These are phyloP conservation scores for Venturia nashicola DNA, from an alignment of 2,329 filamentous ascomycete genomes.

Conservation along the genomic window DNA sequence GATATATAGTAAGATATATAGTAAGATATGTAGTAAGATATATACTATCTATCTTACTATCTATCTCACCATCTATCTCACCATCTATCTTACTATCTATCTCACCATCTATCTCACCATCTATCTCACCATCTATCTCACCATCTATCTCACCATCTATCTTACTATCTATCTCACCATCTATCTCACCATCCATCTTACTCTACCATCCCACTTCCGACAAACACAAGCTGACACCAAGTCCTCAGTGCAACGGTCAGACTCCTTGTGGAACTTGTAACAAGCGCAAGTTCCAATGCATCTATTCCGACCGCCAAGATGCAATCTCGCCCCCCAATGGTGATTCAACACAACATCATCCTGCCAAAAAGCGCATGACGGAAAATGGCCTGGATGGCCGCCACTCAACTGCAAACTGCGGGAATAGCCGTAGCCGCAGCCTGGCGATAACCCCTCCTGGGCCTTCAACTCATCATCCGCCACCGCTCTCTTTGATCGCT, in stretches of 20 bases:
- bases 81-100: too few relatives aligned
- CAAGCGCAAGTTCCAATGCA: constrained; percentile 33
- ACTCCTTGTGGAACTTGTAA: constrained; percentile 46
- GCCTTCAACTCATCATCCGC: too few relatives aligned
- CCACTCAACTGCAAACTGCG: neutral
- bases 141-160: too few relatives aligned
- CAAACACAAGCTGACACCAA: neutral
- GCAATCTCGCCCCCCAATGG: constrained; percentile 15
- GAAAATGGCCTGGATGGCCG: constrained; percentile 14
- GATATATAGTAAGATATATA: too few relatives aligned
- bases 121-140: too few relatives aligned
- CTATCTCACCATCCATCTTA: too few relatives aligned
- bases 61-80: too few relatives aligned
- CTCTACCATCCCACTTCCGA: neutral
- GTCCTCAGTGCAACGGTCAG: constrained; percentile 43
- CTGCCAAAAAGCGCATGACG: constrained; percentile 20
- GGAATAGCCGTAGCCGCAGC: neutral
- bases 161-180: too few relatives aligned
- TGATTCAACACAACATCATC: constrained; percentile 23
- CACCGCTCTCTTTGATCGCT: neutral
- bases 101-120: too few relatives aligned
- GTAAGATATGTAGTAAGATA: too few relatives aligned
- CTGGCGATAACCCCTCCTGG: neutral
- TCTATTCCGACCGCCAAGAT: constrained; percentile 24
- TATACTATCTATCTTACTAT: too few relatives aligned